Conservation (phyloP, 2,329 filamentous ascomycete genomes). For the Lasiodiplodia gonubiensis region DNA sequence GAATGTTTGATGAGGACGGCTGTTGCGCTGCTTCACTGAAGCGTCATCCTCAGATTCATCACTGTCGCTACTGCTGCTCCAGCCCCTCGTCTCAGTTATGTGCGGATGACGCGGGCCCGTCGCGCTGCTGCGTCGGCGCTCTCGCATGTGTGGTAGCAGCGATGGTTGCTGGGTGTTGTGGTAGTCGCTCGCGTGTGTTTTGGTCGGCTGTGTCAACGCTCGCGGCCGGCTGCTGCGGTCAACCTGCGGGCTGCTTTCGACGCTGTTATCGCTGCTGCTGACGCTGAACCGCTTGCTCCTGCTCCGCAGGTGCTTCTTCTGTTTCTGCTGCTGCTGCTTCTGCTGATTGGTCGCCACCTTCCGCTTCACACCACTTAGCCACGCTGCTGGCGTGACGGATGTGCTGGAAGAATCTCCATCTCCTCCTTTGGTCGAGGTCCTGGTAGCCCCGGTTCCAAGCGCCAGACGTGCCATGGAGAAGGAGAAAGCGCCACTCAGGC, state of each 20-base stretch:
- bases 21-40: not conserved
- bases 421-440: not conserved
- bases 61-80: constrained; percentile 4
- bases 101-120: not conserved
- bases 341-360: not conserved
- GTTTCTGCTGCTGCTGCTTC: not conserved
- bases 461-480: not conserved
- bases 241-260: not conserved
- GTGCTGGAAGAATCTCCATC: constrained; percentile 12
- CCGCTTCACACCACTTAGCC: not conserved
- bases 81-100: constrained; percentile 4
- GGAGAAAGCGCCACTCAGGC: constrained; percentile 4
- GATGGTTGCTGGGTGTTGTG: not conserved
- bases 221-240: not conserved
- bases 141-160: not conserved
- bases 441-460: not conserved
- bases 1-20: not conserved
- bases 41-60: not conserved
- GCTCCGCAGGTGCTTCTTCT: not conserved
- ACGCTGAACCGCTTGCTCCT: not conserved
- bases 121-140: constrained; percentile 10
- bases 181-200: not conserved
- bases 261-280: not conserved
- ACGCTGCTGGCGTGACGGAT: constrained; percentile 11
- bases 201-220: not conserved